Percentiles rank a stretch among this genome's conserved stretches.
Conservation (phyloP, 2,329 filamentous ascomycete species). For the Fusarium sp. region DNA sequence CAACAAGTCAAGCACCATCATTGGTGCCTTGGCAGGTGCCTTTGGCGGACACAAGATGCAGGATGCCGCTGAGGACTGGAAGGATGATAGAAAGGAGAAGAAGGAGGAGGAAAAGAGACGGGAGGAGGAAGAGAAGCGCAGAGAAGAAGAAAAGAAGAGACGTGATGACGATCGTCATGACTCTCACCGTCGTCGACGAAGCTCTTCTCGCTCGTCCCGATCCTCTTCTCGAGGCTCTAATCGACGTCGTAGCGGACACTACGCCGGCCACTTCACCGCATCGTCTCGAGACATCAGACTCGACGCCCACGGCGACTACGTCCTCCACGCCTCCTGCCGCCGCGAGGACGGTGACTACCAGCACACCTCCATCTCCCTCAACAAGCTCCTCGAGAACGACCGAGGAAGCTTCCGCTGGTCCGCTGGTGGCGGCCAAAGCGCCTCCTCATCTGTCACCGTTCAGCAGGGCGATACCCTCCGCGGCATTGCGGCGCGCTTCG, state of each 20-base stretch:
- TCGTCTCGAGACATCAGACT: constrained; percentile 55
- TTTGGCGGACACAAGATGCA: constrained; percentile 59
- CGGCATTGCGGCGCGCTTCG: constrained; percentile 53
- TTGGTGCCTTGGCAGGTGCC: constrained; percentile 59
- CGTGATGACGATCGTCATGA: constrained; percentile 22
- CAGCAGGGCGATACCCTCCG: constrained; percentile 60
- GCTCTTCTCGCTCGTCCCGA: background rate
- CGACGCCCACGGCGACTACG: constrained; percentile 52
- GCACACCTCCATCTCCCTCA: constrained; percentile 54
- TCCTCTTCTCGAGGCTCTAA: constrained; percentile 15
- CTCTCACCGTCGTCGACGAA: constrained; percentile 13
- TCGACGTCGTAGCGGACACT: constrained; percentile 39
- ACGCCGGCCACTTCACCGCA: constrained; percentile 53
- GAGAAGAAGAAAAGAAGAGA: constrained; percentile 47
- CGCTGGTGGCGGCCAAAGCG: constrained; percentile 42
- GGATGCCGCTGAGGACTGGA: constrained; percentile 57
- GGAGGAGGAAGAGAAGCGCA: constrained; percentile 49
- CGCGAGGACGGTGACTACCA: constrained; percentile 53
- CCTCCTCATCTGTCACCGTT: constrained; percentile 52
- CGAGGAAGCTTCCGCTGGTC: constrained; percentile 56
- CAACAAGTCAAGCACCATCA: constrained; percentile 53
- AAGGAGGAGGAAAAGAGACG: constrained; percentile 39
- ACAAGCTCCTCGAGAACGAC: constrained; percentile 55
- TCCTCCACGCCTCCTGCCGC: constrained; percentile 53
- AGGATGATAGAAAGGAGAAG: constrained; percentile 57